Conservation (phyloP, 495 filamentous ascomycete genomes). For the Aspergillus carlsbadensis region DNA sequence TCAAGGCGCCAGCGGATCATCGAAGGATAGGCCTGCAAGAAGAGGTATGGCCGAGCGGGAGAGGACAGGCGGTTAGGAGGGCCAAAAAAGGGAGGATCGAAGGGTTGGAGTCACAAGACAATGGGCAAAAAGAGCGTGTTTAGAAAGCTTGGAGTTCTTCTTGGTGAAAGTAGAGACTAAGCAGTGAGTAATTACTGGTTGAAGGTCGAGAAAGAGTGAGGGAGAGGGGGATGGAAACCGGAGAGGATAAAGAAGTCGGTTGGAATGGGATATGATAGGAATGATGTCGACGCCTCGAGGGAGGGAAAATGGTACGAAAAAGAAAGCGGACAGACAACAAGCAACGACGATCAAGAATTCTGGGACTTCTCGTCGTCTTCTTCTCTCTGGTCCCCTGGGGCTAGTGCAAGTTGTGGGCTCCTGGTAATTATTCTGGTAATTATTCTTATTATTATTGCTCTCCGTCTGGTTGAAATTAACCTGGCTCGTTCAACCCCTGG, state of each 20-base stretch:
- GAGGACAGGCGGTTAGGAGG: constrained; percentile 7
- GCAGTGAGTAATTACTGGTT: constrained; percentile 13
- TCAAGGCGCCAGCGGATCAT: constrained; percentile 15
- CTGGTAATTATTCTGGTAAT: constrained; percentile 8
- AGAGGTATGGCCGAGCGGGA: constrained; percentile 19
- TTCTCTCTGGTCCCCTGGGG: constrained; percentile 1
- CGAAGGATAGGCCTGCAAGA: constrained; percentile 15
- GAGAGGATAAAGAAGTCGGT: constrained; percentile 5
- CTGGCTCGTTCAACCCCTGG: neutral
- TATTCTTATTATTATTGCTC: constrained; percentile 15
- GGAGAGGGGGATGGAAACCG: constrained; percentile 6
- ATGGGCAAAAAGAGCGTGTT: constrained; percentile 6
- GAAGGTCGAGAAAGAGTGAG: constrained; percentile 19
- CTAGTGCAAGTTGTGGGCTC: constrained; percentile 12
- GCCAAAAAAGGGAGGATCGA: constrained; percentile 12
- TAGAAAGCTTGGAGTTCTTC: neutral
- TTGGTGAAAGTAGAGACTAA: constrained; percentile 9
- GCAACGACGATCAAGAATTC: neutral
- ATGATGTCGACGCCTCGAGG: constrained; percentile 14
- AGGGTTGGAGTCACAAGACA: constrained; percentile 1
- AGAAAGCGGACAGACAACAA: constrained; percentile 6
- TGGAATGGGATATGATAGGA: constrained; percentile 15
- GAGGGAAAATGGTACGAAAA: constrained; percentile 7
- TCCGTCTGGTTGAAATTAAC: constrained; percentile 11
- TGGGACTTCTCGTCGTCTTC: neutral